phyloP scores from a whole-genome alignment of 1,139 yeast species.

The Blastobotrys persicus region DNA sequence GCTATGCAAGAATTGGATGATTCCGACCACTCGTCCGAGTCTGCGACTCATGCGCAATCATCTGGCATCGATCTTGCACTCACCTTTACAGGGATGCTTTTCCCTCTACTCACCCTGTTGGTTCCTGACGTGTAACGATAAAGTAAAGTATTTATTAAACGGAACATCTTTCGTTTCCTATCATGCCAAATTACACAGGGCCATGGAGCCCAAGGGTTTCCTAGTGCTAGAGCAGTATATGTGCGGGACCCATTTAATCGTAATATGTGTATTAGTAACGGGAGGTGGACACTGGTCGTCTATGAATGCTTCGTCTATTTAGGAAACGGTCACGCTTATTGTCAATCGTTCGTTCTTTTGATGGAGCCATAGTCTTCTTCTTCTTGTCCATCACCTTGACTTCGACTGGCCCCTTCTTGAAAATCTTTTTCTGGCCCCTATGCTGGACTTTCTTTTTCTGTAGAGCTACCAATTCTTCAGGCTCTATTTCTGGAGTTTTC shows the following conservation, averaged over 20 bases:
- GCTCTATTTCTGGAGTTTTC: not conserved
- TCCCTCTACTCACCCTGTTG: slow-evolving; percentile 35
- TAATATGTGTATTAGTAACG: not conserved
- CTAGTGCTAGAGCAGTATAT: no score
- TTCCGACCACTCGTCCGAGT: slow-evolving; percentile 18
- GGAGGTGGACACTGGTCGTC: slow-evolving; percentile 9
- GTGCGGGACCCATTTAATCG: no score
- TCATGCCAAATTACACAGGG: not conserved
- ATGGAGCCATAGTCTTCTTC: slow-evolving; percentile 44
- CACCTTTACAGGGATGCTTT: slow-evolving; percentile 35
- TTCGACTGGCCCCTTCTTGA: slow-evolving; percentile 53
- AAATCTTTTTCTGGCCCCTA: slow-evolving; percentile 30
- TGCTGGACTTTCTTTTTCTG: slow-evolving; percentile 22
- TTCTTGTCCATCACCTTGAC: slow-evolving; percentile 45
- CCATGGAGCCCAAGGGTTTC: not conserved
- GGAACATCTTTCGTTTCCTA: not conserved
- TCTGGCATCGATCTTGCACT: slow-evolving; percentile 21
- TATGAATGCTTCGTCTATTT: slow-evolving; percentile 37
- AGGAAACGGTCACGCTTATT: slow-evolving; percentile 52
- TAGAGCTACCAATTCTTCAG: not conserved
- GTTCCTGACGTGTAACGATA: slow-evolving; percentile 31
- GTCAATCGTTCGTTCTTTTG: slow-evolving; percentile 42
- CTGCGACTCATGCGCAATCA: slow-evolving; percentile 26
- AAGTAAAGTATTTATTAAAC: slow-evolving; percentile 1
- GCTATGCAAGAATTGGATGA: slow-evolving; percentile 46